A percentile compares a stretch with the other conserved stretches of the same genome.
Conservation (phyloP, 108 stramenopile genomes). For the Epithemia pelagica region DNA sequence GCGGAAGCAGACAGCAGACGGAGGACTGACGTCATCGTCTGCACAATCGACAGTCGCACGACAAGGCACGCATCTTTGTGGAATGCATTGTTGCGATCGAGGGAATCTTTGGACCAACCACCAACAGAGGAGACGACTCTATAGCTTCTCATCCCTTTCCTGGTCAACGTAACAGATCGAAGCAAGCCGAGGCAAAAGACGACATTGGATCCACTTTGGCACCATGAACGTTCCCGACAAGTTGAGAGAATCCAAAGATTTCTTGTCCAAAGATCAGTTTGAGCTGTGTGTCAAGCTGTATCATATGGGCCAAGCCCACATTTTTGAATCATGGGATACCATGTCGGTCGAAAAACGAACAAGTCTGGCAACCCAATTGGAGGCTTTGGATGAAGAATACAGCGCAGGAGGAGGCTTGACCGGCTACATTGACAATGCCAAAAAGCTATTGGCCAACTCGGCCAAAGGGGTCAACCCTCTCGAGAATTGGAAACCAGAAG, state of each 20-base stretch:
- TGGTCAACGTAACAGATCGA: too few species aligned
- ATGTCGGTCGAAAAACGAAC: neutral
- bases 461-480: slow-evolving; percentile 86
- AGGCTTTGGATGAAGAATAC: slow-evolving; percentile 53
- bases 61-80: too few species aligned
- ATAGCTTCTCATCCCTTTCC: too few species aligned
- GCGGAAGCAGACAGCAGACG: too few species aligned
- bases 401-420: slow-evolving; percentile 41
- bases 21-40: too few species aligned
- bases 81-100: too few species aligned
- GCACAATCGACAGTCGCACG: too few species aligned
- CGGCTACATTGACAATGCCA: slow-evolving; percentile 65
- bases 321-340: neutral
- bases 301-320: neutral
- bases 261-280: neutral
- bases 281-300: neutral
- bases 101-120: too few species aligned
- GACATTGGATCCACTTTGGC: too few species aligned
- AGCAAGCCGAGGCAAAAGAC: too few species aligned
- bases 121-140: too few species aligned
- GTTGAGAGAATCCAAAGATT: neutral
- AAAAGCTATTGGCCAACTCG: slow-evolving; percentile 48
- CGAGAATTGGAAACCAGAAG: slow-evolving; percentile 86
- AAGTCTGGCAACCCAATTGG: slow-evolving; percentile 40
- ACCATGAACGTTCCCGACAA: neutral